A percentile compares a stretch with the other conserved stretches of the same genome.
These are phyloP conservation scores for Yarrowia deformans DNA, from an alignment of 805 yeast genomes.

Conservation along the genomic window DNA sequence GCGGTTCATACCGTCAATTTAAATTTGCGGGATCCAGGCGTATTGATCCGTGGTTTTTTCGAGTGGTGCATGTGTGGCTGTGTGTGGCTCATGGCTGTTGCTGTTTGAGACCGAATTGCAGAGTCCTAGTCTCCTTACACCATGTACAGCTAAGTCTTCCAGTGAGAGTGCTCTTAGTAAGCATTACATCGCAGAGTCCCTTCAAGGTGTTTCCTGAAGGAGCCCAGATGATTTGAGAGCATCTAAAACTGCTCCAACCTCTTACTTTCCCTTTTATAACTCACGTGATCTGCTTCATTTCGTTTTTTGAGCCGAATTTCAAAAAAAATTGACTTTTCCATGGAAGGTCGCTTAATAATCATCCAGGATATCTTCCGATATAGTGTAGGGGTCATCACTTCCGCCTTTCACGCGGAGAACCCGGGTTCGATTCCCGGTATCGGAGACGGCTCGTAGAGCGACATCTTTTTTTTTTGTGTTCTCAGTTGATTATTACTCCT, in stretches of 20 bases:
- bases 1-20: background rate
- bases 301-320: too few relatives aligned
- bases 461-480: background rate
- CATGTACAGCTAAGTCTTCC: too few relatives aligned
- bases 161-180: too few relatives aligned
- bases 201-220: too few relatives aligned
- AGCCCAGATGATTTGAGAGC: too few relatives aligned
- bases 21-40: background rate
- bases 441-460: conserved; percentile 14
- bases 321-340: background rate
- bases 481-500: background rate
- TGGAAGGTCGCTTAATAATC: conserved; percentile 2
- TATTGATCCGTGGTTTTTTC: background rate
- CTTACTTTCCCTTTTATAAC: too few relatives aligned
- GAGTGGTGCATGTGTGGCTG: background rate
- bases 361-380: conserved; percentile 31
- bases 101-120: too few relatives aligned
- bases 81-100: too few relatives aligned
- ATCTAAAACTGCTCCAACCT: too few relatives aligned
- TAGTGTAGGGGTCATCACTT: conserved; percentile 40
- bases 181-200: too few relatives aligned
- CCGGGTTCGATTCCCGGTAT: conserved; percentile 40
- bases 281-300: too few relatives aligned
- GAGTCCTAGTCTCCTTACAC: too few relatives aligned
- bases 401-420: conserved; percentile 38